These are phyloP conservation scores for Oenanthe sinensis DNA, from an alignment of 129 eudicot genomes.

Conservation along the genomic window DNA sequence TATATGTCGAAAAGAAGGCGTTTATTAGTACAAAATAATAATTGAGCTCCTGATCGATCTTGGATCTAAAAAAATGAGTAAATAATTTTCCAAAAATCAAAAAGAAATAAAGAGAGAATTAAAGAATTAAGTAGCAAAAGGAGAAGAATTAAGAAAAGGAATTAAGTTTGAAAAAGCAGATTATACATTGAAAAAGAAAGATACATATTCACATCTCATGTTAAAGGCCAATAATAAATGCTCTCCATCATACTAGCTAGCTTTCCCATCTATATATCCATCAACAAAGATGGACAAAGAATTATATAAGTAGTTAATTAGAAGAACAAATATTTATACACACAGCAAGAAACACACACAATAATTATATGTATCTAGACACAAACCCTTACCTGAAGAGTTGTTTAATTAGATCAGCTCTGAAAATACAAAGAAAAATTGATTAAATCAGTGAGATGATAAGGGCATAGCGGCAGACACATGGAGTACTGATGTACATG, in stretches of 20 bases:
- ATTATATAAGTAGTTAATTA: background rate
- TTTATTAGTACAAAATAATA: no score
- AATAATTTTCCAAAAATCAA: background rate
- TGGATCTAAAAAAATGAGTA: conserved; percentile 2
- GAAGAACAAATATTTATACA: background rate
- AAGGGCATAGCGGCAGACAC: background rate
- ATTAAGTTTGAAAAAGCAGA: conserved; percentile 5
- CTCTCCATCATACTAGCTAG: background rate
- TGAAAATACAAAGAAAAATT: background rate
- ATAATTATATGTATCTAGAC: background rate
- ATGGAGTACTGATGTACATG: background rate
- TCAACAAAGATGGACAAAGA: background rate
- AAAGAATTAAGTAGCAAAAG: background rate
- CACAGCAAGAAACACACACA: background rate
- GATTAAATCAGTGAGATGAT: background rate
- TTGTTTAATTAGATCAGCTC: background rate
- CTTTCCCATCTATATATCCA: background rate
- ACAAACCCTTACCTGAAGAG: background rate
- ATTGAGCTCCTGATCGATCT: background rate
- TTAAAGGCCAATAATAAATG: background rate
- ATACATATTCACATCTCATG: background rate
- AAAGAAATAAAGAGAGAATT: background rate
- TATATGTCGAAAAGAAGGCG: no score
- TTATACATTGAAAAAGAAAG: background rate
- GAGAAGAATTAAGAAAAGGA: background rate